Evolutionary conservation across 2,329 filamentous ascomycete genomes (phyloP).

Genomic region (Epichloe glyceriae): DNA sequence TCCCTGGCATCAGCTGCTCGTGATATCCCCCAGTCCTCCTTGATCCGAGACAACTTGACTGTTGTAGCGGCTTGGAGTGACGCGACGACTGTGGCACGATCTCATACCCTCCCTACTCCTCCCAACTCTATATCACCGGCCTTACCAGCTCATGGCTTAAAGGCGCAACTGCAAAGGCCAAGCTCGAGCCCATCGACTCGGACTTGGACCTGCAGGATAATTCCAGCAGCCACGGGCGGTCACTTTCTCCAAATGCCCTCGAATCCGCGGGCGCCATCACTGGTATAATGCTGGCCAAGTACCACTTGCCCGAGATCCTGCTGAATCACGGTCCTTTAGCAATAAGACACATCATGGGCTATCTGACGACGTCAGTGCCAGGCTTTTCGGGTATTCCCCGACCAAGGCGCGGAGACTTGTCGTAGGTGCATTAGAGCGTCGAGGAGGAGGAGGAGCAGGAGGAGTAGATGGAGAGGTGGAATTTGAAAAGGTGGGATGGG

Average conservation of each 20-base stretch:
- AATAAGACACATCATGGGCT: constrained; percentile 90
- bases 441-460: constrained; percentile 50
- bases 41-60: constrained; percentile 57
- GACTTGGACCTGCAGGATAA: constrained; percentile 73
- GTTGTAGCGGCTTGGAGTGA: constrained; percentile 56
- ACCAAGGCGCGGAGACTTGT: constrained; percentile 84
- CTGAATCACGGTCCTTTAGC: constrained; percentile 81
- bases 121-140: constrained; percentile 90
- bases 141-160: constrained; percentile 68
- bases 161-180: constrained; percentile 49
- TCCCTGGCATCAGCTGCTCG: constrained; percentile 53
- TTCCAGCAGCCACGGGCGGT: constrained; percentile 17
- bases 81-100: constrained; percentile 45
- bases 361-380: constrained; percentile 83
- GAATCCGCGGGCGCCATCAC: constrained; percentile 78
- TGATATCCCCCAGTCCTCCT: constrained; percentile 51
- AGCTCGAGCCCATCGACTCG: constrained; percentile 59
- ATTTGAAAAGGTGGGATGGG: constrained; percentile 96
- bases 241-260: constrained; percentile 34
- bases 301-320: constrained; percentile 83
- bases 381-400: constrained; percentile 83
- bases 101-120: constrained; percentile 67
- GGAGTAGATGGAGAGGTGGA: constrained; percentile 57
- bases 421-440: constrained; percentile 80
- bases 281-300: constrained; percentile 69